Base-by-base conservation (phyloP, 2,329 filamentous ascomycete species). In the Leptographium flavum region DNA sequence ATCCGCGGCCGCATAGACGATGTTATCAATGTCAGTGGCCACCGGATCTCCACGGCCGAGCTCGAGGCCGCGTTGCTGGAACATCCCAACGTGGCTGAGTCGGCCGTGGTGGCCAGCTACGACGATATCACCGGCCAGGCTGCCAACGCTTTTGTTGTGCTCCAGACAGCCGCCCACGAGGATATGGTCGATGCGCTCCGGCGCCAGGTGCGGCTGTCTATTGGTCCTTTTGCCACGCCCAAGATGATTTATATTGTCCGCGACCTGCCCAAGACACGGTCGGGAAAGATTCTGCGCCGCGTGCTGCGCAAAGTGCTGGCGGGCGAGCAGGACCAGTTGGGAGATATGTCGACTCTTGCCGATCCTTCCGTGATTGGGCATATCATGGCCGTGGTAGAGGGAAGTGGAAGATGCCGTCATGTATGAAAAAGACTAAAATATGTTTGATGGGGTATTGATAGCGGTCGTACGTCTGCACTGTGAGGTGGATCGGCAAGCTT, bases 1-100 rank as follows among this genome's bases (percentile, higher is more conserved):
- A 98, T 98, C 62, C 86, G 92, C 51, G 92, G 92, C 53, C 87
- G 92, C 64, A 92, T 98, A 44, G 92, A 98, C 60, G 92, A 98
- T 58, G 92, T 98, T 36, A 90, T 98, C 63, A 98, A 98, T 65
- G 92, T 98, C 50, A 92, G 84, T 55, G 92, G 92, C 23, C 92
- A 98, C 66, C 83, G 92, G 62, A 74, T 98, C 50, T 96, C 90
- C 15, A 98, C 92, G 10, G 90, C 92, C 31, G 92, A 98, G 66
- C 98, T 98, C 53, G 92, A 98, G 67, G 92, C 92, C 23, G 92
- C 92, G 17, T 79, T 98, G 42, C 81, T 98, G 54, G 90, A 96
- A 71, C 88, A 96, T 63, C 73, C 79, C 57, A 70, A 81, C 15
- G 85, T 98, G 48, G 92, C 87, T 46, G 92, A 98, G 68, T 87